These are phyloP conservation scores for Wallacemonas sp. DNA, from an alignment of 208 protist genomes.

Conservation along the genomic window DNA sequence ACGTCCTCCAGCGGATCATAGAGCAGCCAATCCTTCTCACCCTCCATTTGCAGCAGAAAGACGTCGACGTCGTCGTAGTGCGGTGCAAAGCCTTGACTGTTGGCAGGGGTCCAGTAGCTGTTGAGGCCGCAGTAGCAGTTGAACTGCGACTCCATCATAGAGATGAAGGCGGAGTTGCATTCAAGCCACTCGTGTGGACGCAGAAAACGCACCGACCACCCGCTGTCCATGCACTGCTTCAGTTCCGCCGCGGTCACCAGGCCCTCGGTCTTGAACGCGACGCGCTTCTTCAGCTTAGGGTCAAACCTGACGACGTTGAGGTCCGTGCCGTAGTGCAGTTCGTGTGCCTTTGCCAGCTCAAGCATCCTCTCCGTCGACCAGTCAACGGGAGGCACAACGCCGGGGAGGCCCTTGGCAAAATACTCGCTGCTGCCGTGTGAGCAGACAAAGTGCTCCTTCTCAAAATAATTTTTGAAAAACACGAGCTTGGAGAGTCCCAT, in stretches of 20 bases:
- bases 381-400: constrained; percentile 36
- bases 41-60: constrained; percentile 95
- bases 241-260: constrained; percentile 31
- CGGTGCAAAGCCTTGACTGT: constrained; percentile 92
- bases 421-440: constrained; percentile 40
- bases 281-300: constrained; percentile 34
- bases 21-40: constrained; percentile 91
- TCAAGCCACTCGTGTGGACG: constrained; percentile 76
- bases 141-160: constrained; percentile 84
- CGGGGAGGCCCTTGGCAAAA: constrained; percentile 33
- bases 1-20: constrained; percentile 70
- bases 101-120: constrained; percentile 93
- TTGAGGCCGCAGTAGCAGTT: constrained; percentile 88
- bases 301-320: constrained; percentile 64
- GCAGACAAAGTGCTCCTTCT: constrained; percentile 56
- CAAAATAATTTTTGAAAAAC: constrained; percentile 84
- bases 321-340: constrained; percentile 41
- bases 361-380: constrained; percentile 64
- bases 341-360: constrained; percentile 24
- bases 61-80: constrained; percentile 97
- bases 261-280: constrained; percentile 34
- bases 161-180: constrained; percentile 67
- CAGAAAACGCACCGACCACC: constrained; percentile 84
- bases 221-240: constrained; percentile 52
- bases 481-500: constrained; percentile 40